Evolutionary conservation across 1,139 yeast genomes (phyloP).

Genomic region (Kazachstania sp.): DNA sequence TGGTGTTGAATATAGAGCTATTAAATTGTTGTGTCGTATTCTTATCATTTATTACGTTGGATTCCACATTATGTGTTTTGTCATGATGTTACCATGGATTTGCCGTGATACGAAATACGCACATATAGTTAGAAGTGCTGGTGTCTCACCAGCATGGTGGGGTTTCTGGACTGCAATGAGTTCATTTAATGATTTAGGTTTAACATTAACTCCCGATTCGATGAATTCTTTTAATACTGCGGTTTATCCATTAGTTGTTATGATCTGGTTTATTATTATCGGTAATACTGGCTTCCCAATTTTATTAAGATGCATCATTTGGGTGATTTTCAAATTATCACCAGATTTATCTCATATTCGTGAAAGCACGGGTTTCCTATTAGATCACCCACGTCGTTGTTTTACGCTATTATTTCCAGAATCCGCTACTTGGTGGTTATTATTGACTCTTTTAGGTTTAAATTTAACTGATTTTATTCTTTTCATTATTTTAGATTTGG

Average conservation of each 20-base stretch:
- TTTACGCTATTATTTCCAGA: slow-evolving; percentile 87
- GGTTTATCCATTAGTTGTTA: slow-evolving; percentile 53
- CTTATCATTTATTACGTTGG: slow-evolving; percentile 65
- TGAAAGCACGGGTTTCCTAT: slow-evolving; percentile 75
- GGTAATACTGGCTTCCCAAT: slow-evolving; percentile 96
- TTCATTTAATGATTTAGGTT: slow-evolving; percentile 76
- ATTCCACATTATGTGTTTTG: slow-evolving; percentile 53
- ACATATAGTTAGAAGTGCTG: slow-evolving; percentile 40
- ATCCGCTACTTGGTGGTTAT: slow-evolving; percentile 92
- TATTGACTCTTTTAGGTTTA: slow-evolving; percentile 59
- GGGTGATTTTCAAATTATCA: slow-evolving; percentile 64
- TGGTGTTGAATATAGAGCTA: slow-evolving; percentile 92
- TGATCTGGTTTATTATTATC: slow-evolving; percentile 63
- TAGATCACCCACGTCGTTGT: slow-evolving; percentile 96
- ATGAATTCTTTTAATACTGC: slow-evolving; percentile 58
- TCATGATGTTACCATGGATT: slow-evolving; percentile 65
- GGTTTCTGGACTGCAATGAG: slow-evolving; percentile 75
- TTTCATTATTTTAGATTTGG: slow-evolving; percentile 69
- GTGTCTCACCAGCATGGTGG: slow-evolving; percentile 83
- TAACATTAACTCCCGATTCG: slow-evolving; percentile 71
- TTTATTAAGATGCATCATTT: slow-evolving; percentile 64
- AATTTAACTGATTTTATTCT: slow-evolving; percentile 72
- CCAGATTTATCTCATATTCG: slow-evolving; percentile 55
- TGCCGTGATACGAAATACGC: slow-evolving; percentile 36
- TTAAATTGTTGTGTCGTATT: slow-evolving; percentile 64